These are phyloP conservation scores for Aspergillus affinis DNA, from an alignment of 495 filamentous ascomycete genomes.

Conservation along the genomic window DNA sequence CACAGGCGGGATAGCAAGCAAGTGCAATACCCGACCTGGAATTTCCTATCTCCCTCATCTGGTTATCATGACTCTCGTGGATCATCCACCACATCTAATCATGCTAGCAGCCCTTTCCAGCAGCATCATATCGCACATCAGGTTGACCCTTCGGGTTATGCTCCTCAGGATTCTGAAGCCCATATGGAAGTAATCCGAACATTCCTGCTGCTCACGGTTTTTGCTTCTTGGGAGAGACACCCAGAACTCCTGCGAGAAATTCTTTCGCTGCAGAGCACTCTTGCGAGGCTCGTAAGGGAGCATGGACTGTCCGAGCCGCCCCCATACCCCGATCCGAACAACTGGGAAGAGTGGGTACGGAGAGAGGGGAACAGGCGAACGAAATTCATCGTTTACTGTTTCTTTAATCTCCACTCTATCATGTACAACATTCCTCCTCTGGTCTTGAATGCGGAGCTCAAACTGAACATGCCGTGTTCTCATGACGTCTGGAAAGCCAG, in stretches of 20 bases:
- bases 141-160: constrained; percentile 37
- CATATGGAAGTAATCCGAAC: constrained; percentile 53
- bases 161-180: constrained; percentile 46
- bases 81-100: constrained; percentile 41
- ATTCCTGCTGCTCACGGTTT: constrained; percentile 48
- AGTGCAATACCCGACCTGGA: constrained; percentile 45
- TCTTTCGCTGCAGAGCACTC: constrained; percentile 48
- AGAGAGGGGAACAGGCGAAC: constrained; percentile 51
- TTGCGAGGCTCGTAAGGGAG: constrained; percentile 50
- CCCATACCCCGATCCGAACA: constrained; percentile 33
- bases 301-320: constrained; percentile 44
- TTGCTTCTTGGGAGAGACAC: constrained; percentile 55
- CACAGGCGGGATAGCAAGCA: constrained; percentile 48
- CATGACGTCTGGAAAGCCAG: constrained; percentile 53
- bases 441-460: constrained; percentile 50
- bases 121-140: constrained; percentile 26
- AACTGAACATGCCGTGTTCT: constrained; percentile 49
- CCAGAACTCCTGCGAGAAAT: constrained; percentile 51
- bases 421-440: constrained; percentile 56
- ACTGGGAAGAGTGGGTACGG: constrained; percentile 52
- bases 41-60: constrained; percentile 39
- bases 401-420: constrained; percentile 55
- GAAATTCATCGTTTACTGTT: constrained; percentile 53
- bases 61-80: constrained; percentile 41
- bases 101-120: constrained; percentile 43